Conservation (phyloP, 371 early-diverging fungal species). For the Cokeromyces recurvatus region DNA sequence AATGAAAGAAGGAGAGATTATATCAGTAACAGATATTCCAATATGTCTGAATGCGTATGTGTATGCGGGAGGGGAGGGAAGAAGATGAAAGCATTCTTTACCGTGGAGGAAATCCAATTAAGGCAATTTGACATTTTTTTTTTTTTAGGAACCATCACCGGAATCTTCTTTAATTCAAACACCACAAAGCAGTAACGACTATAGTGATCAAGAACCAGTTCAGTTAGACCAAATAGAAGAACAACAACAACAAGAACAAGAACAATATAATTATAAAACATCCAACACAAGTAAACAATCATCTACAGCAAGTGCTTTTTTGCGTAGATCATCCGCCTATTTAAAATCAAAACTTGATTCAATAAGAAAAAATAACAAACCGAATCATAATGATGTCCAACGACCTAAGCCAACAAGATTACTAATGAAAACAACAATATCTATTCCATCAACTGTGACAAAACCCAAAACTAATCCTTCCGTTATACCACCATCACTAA, state of each 20-base stretch:
- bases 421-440: constrained; percentile 40
- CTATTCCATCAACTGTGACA: constrained; percentile 10
- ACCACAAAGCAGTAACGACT: too few species aligned
- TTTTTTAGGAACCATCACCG: constrained; percentile 13
- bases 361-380: constrained; percentile 14
- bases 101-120: constrained; percentile 15
- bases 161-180: constrained; percentile 7
- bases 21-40: too few species aligned
- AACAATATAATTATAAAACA: background rate
- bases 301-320: constrained; percentile 33
- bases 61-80: background rate
- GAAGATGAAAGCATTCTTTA: background rate
- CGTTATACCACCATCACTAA: background rate
- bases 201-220: background rate
- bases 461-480: background rate
- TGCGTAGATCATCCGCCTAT: constrained; percentile 41
- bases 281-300: constrained; percentile 3
- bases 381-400: constrained; percentile 6
- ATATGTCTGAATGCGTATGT: too few species aligned
- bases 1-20: too few species aligned
- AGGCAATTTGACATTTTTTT: constrained; percentile 20
- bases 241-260: background rate
- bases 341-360: constrained; percentile 37
- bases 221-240: background rate
- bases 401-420: constrained; percentile 16